Base-by-base conservation (phyloP, 2,329 filamentous ascomycete species). In the Aspergillus alliaceus region DNA sequence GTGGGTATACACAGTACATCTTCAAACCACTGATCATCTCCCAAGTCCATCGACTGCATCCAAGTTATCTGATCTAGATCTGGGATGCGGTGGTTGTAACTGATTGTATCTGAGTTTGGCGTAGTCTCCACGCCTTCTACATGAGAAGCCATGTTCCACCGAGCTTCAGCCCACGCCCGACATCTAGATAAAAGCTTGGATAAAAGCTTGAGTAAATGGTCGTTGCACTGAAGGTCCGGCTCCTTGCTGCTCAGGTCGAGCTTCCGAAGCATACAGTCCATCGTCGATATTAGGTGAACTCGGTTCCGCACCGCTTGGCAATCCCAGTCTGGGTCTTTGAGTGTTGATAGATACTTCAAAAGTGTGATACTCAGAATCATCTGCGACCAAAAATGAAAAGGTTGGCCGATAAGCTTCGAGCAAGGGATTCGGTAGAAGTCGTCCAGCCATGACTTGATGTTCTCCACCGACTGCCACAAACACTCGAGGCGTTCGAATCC, bases 311-410 rank as follows among this genome's bases (percentile, higher is more conserved):
- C 72, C 20, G 69, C 69, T n/a, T 69, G 62, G 18, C 64, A 64
- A 58, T 78, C 71, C 75, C 75, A 78, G 3, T 68, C 70, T 15
- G 72, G 74, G 54, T 78, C 72, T 15, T 68, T 58, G 6, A 77
- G 68, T 4, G 68, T 73, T 0, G 71, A 71, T 7, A 79, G 64
- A 22, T 73, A 65, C 48, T 76, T 73, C 40, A 79, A 61, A 1
- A 75, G 59, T 2, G 68, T 71, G n/a, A 75, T 48, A 32, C 62
- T 71, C 6, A 67, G 67, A 25, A 73, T 65, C 47, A 78, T 67
- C 46, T 77, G 72, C 0, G 70, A 69, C 73, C 73, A 76, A 44
- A 74, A 72, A 34, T 70, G 66, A 51, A 76, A 75, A 0, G 74
- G 67, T 2, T 72, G 61, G 2, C 71, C 72, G 18, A 69, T 42